Evolutionary conservation across 768 basidiomycete species (phyloP).

Genomic region (Krasilnikovozyma curviuscula): DNA sequence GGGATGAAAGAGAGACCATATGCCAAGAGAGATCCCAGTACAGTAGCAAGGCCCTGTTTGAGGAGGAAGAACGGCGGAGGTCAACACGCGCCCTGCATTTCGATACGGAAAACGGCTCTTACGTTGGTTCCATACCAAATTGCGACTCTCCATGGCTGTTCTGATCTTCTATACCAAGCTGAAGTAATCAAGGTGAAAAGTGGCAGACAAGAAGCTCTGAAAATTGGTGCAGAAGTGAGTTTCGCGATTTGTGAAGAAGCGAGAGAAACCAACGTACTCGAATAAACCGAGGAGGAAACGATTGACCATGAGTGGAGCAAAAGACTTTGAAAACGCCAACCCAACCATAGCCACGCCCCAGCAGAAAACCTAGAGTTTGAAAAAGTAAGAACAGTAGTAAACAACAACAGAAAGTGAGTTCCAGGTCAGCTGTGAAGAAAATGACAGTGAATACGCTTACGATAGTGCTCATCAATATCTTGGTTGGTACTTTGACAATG

Average conservation of each 20-base stretch:
- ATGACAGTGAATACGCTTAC: no score
- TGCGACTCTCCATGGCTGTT: conserved; percentile 15
- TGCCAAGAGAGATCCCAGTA: conserved; percentile 33
- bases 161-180: conserved; percentile 13
- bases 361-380: conserved; percentile 14
- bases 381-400: neutral
- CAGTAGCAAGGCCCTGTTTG: conserved; percentile 30
- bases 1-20: conserved; percentile 32
- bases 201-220: conserved; percentile 22
- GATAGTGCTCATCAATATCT: conserved; percentile 6
- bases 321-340: conserved; percentile 18
- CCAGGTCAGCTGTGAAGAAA: no score
- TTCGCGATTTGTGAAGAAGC: no score
- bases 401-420: neutral
- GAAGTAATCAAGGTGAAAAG: conserved; percentile 24
- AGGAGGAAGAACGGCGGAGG: no score
- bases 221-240: no score
- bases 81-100: no score
- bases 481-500: conserved; percentile 8
- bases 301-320: conserved; percentile 18
- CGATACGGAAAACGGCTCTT: no score
- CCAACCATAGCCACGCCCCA: conserved; percentile 16
- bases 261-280: no score
- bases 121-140: conserved; percentile 13
- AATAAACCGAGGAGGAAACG: conserved; percentile 26